These are phyloP conservation scores for Psilocybe cyanescens DNA, from an alignment of 768 basidiomycete genomes.

Conservation along the genomic window DNA sequence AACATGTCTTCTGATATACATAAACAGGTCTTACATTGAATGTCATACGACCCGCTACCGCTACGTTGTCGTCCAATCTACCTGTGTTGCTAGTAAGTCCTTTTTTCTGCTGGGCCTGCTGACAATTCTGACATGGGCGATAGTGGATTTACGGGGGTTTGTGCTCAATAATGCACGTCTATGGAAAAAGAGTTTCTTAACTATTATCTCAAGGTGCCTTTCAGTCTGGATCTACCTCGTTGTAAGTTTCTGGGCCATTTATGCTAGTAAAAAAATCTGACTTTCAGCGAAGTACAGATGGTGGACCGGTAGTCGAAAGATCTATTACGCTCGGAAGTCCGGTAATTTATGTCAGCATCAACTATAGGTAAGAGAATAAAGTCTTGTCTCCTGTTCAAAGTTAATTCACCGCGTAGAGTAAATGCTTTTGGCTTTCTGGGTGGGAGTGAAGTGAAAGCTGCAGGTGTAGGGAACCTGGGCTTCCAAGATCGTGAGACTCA, in stretches of 20 bases:
- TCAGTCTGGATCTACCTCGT: not conserved
- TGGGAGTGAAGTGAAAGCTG: slow-evolving; percentile 52
- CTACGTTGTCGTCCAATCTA: slow-evolving; percentile 43
- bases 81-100: slow-evolving; percentile 53
- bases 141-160: slow-evolving; percentile 56
- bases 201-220: not conserved
- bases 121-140: too few relatives aligned
- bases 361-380: slow-evolving; percentile 39
- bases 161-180: slow-evolving; percentile 2
- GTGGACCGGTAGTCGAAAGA: slow-evolving; percentile 44
- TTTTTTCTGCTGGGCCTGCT: too few relatives aligned
- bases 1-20: not conserved
- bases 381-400: not conserved
- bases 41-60: slow-evolving; percentile 45
- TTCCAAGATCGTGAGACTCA: slow-evolving; percentile 58
- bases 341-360: slow-evolving; percentile 56
- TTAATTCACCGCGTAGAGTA: not conserved
- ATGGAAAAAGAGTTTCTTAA: not conserved
- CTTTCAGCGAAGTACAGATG: slow-evolving; percentile 30
- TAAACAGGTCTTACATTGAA: slow-evolving; percentile 53
- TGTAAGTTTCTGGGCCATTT: not conserved
- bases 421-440: slow-evolving; percentile 50
- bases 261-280: not conserved
- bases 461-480: slow-evolving; percentile 64
- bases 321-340: slow-evolving; percentile 47